Evolutionary conservation across 176 grass and related monocot species (phyloP), one percentile per base, ranked within the genome.

Genomic region (Alloteropsis semialata): DNA sequence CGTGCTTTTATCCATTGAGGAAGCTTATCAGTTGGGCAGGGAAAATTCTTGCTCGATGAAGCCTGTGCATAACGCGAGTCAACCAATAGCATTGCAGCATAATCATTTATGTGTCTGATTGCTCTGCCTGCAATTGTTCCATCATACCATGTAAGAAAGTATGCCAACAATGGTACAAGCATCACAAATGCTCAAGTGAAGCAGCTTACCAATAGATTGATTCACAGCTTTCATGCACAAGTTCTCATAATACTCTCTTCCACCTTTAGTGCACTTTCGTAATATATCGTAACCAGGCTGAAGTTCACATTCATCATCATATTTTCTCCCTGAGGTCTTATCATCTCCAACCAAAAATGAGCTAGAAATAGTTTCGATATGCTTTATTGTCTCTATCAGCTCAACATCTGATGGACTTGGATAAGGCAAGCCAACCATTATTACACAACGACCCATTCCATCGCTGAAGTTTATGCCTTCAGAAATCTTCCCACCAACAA

Each of bases 171-270:
- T 75, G 25, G 16, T 34, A 44, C 34, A 49, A 60, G 27, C 18
- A 75, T 76, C 43, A 39, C 13, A 77, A 72, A 76, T 36, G 55
- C 75, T 58, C 49, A 70, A 63, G 57, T 53, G 28, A 80, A 70
- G 43, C 27, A 77, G 44, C 62, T 55, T 93, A 98, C 96, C 96
- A 30, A 98, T 98, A 28, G 92, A 98, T 80, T 98, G 96, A 77
- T 98, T 98, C 27, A 98, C 96, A 67, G 96, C 96, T 80, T 98
- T 98, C 96, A 98, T 95, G 90, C 96, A 98, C 49, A 95, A 84
- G 42, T 98, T 98, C 75, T 98, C 96, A 84, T 95, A 95, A 80
- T 95, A 98, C 51, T 98, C 96, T 78, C 87, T 87, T 33, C 92
- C 96, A 85, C 71, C 90, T 74, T 82, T 92, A 24, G 38, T 84